Conservation (phyloP, 2,329 filamentous ascomycete genomes). For the Hymenoscyphus fraxineus region DNA sequence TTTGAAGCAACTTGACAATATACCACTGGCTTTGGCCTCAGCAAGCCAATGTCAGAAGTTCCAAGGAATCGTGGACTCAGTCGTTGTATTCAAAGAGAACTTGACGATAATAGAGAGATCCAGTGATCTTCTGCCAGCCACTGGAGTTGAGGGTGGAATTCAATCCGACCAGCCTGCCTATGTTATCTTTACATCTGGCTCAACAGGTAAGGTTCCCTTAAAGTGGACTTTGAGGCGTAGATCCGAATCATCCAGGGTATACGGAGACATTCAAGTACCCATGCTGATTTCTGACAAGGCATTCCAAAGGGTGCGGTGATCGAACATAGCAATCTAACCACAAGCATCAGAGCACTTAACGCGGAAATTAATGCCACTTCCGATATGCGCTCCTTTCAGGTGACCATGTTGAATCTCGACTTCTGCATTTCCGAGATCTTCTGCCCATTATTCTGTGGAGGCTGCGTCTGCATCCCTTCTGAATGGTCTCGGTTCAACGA, state of each 20-base stretch:
- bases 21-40: constrained; percentile 6
- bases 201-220: constrained; percentile 1
- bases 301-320: constrained; percentile 7
- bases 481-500: constrained; percentile 6
- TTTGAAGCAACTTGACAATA: constrained; percentile 5
- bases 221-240: not conserved
- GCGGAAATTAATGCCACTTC: constrained; percentile 1
- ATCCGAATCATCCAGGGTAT: not conserved
- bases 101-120: not conserved
- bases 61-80: constrained; percentile 2
- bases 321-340: constrained; percentile 7
- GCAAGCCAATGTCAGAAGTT: constrained; percentile 3
- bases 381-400: constrained; percentile 7
- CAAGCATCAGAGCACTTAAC: constrained; percentile 6
- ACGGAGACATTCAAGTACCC: not conserved
- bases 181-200: constrained; percentile 7
- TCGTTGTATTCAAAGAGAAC: constrained; percentile 5
- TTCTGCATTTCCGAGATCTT: constrained; percentile 8
- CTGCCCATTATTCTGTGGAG: constrained; percentile 6
- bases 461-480: constrained; percentile 8
- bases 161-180: constrained; percentile 5
- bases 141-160: not conserved
- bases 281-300: constrained; percentile 3
- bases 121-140: not conserved
- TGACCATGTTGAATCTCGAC: constrained; percentile 8